Evolutionary conservation across 1,139 yeast species (phyloP).

Genomic region (Ogataea hybrid): DNA sequence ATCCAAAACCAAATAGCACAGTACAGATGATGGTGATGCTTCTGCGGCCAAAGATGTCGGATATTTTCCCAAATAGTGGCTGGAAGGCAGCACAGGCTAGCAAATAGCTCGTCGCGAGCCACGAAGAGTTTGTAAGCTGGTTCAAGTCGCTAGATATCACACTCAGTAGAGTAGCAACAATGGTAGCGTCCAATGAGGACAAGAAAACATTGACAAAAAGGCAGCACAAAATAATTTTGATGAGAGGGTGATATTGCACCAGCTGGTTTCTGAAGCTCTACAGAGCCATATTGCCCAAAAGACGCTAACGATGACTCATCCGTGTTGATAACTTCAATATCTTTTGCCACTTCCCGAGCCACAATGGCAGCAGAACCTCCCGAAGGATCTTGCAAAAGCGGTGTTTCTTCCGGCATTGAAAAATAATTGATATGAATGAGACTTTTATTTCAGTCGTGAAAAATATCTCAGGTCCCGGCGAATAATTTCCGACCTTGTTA

Average conservation of each 20-base stretch:
- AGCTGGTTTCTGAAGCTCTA: background rate
- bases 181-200: slow-evolving; percentile 59
- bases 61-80: slow-evolving; percentile 78
- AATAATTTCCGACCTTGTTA: background rate
- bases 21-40: slow-evolving; percentile 44
- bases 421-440: background rate
- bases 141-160: slow-evolving; percentile 56
- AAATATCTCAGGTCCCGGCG: background rate
- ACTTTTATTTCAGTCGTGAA: no score
- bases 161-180: slow-evolving; percentile 58
- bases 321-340: background rate
- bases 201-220: slow-evolving; percentile 34
- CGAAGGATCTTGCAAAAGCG: slow-evolving; percentile 3
- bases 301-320: background rate
- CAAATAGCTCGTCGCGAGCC: slow-evolving; percentile 56
- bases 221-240: slow-evolving; percentile 7
- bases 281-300: slow-evolving; percentile 1
- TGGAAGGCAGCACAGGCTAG: slow-evolving; percentile 58
- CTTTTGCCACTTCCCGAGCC: slow-evolving; percentile 4
- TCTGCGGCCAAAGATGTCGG: slow-evolving; percentile 79
- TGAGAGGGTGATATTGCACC: slow-evolving; percentile 1
- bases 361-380: slow-evolving; percentile 5
- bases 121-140: slow-evolving; percentile 44
- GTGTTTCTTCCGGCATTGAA: background rate
- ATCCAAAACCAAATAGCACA: slow-evolving; percentile 46